These are phyloP conservation scores for Monosporozyma servazzii DNA, from an alignment of 805 yeast species.

Conservation along the genomic window DNA sequence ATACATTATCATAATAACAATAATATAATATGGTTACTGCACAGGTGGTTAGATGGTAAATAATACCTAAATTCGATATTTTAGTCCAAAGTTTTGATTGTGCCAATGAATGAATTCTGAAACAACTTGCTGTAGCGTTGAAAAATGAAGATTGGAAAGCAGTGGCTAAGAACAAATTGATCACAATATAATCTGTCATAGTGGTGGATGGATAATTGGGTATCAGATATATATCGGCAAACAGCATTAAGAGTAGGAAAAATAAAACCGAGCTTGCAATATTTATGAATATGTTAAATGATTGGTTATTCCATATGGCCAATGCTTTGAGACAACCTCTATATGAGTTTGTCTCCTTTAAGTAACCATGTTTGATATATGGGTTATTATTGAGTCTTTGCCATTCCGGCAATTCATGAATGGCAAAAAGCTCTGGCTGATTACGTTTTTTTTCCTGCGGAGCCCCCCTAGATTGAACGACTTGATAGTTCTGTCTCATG, in stretches of 20 bases:
- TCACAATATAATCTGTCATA: constrained; percentile 38
- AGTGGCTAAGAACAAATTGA: constrained; percentile 44
- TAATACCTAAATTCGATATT: constrained; percentile 62
- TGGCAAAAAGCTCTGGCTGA: neutral
- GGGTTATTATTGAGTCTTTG: constrained; percentile 3
- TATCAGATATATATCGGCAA: constrained; percentile 18
- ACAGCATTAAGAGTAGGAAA: constrained; percentile 12
- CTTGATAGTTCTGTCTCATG: neutral
- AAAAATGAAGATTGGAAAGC: constrained; percentile 46
- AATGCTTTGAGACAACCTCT: neutral
- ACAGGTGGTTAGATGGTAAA: constrained; percentile 51
- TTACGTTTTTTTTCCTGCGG: neutral
- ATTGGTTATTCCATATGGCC: constrained; percentile 3
- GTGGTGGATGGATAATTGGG: constrained; percentile 21
- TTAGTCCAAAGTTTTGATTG: constrained; percentile 48
- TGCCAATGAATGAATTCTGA: constrained; percentile 49
- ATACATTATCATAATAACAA: constrained; percentile 31
- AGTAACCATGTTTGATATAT: constrained; percentile 2
- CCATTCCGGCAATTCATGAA: constrained; percentile 7
- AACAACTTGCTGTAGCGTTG: constrained; percentile 52
- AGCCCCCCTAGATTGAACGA: neutral
- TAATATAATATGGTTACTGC: constrained; percentile 39
- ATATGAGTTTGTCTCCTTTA: constrained; percentile 6
- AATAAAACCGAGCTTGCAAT: constrained; percentile 1
- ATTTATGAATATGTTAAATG: constrained; percentile 5